Percentiles rank a stretch among this genome's conserved stretches.
Evolutionary conservation across 352 stramenopile genomes (phyloP).

Genomic region (Phytophthora hybrid): DNA sequence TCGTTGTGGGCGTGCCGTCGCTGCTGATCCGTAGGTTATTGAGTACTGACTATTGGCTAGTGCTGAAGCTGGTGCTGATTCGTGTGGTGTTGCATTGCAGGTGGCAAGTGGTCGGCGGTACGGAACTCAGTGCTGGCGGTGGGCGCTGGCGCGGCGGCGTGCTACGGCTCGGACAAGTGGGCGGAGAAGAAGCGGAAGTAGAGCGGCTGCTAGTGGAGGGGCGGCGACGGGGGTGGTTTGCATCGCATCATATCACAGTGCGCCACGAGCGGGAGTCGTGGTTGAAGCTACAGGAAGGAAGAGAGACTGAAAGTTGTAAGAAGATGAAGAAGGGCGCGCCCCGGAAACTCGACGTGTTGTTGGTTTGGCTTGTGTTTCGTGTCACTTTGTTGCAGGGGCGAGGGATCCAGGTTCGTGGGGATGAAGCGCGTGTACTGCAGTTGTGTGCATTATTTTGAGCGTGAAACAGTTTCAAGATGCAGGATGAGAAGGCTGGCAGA

Average conservation of each 20-base stretch:
- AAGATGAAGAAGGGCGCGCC: slow-evolving; percentile 26
- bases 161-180: slow-evolving; percentile 74
- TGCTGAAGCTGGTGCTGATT: slow-evolving; percentile 1
- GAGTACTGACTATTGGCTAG: not conserved
- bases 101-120: slow-evolving; percentile 67
- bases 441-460: slow-evolving; percentile 8
- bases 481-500: not conserved
- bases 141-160: slow-evolving; percentile 55
- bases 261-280: slow-evolving; percentile 7
- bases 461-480: slow-evolving; percentile 21
- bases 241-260: slow-evolving; percentile 33
- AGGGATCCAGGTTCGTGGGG: not conserved
- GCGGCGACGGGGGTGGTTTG: slow-evolving; percentile 10
- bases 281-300: slow-evolving; percentile 14
- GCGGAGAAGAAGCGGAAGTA: slow-evolving; percentile 61
- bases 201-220: not conserved
- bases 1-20: slow-evolving; percentile 69
- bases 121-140: slow-evolving; percentile 77
- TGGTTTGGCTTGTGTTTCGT: not conserved
- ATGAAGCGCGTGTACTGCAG: not conserved
- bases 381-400: not conserved
- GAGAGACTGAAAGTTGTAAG: slow-evolving; percentile 33
- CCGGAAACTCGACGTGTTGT: slow-evolving; percentile 14
- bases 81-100: slow-evolving; percentile 28
- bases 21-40: slow-evolving; percentile 70